A percentile compares a stretch with the other conserved stretches of the same genome.
Evolutionary conservation across 306 rosid genomes (phyloP).

Genomic region (Vigna nakashimae): DNA sequence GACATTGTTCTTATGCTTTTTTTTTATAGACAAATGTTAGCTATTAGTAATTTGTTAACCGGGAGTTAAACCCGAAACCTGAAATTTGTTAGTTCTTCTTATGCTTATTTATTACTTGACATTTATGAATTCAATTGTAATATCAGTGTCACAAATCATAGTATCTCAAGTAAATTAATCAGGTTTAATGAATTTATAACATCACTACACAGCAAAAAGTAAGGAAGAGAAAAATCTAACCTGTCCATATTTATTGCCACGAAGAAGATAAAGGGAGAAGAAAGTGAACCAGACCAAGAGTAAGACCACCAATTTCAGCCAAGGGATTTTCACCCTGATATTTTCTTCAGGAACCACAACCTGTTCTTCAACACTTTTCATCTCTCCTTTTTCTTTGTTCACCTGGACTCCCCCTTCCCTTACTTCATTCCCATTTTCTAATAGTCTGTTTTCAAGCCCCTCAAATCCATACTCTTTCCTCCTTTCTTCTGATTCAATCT

Average conservation of each 20-base stretch:
- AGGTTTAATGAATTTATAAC: neutral
- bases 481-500: constrained; percentile 61
- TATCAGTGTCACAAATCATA: neutral
- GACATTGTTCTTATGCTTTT: neutral
- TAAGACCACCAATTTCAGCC: constrained; percentile 69
- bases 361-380: constrained; percentile 48
- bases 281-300: constrained; percentile 81
- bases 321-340: constrained; percentile 55
- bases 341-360: constrained; percentile 50
- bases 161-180: neutral
- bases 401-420: constrained; percentile 28
- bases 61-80: too few species aligned
- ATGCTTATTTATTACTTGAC: neutral
- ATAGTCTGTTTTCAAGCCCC: constrained; percentile 48
- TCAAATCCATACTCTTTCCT: constrained; percentile 42
- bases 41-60: too few species aligned
- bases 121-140: constrained; percentile 5
- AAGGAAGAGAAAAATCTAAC: constrained; percentile 44
- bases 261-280: constrained; percentile 71
- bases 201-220: neutral
- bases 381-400: constrained; percentile 40
- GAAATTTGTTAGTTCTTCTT: too few species aligned
- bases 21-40: too few species aligned
- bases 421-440: constrained; percentile 38
- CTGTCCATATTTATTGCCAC: constrained; percentile 78